phyloP scores from a whole-genome alignment of 345 rosid genomes.

The Eucalyptus regnans region DNA sequence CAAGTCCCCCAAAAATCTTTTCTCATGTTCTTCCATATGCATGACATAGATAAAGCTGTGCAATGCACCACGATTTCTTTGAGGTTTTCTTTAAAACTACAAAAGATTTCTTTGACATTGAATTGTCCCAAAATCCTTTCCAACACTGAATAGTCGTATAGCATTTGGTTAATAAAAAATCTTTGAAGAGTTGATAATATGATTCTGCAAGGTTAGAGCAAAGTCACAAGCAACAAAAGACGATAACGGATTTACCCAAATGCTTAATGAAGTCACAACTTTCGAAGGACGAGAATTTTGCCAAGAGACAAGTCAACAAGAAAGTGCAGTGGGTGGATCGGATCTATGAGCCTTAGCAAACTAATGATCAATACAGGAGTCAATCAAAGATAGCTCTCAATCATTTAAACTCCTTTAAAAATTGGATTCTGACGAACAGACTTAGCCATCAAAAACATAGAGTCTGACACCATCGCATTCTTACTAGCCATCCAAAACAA shows the following conservation, averaged over 20 bases:
- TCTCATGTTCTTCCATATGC: not conserved
- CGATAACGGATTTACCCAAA: not conserved
- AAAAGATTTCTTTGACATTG: not conserved
- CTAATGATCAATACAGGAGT: not conserved
- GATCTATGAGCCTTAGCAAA: not conserved
- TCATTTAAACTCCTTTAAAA: not conserved
- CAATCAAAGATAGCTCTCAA: not conserved
- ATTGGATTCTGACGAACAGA: not conserved
- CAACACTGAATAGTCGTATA: not conserved
- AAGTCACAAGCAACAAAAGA: not conserved
- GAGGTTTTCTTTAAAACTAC: not conserved
- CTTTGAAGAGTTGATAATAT: not conserved
- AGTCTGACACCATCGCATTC: not conserved
- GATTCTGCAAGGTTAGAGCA: not conserved
- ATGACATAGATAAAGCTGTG: not conserved
- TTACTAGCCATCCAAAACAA: not conserved
- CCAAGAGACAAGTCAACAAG: not conserved
- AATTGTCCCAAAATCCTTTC: not conserved
- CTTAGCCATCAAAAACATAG: not conserved
- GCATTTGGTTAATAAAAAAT: not conserved
- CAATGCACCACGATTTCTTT: not conserved
- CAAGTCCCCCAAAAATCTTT: not conserved
- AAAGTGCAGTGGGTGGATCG: not conserved
- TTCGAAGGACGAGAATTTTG: not conserved
- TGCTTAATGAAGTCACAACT: not conserved